Evolutionary conservation across 2,329 filamentous ascomycete species (phyloP), one percentile per base, ranked within the genome.

Genomic region (Aureobasidium sp.): DNA sequence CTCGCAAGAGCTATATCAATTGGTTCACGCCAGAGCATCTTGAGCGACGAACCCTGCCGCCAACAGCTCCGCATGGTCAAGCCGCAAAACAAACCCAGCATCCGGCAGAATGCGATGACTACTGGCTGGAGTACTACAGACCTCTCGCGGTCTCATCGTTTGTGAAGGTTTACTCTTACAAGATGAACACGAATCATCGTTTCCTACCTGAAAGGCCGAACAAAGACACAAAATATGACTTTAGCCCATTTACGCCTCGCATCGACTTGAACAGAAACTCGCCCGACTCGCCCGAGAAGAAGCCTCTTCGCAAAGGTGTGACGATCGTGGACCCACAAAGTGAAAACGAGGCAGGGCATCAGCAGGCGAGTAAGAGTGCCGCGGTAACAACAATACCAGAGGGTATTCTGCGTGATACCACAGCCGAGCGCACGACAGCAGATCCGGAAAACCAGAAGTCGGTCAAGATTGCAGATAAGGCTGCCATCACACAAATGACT

Each of bases 71-170:
- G 25, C 71, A 22, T 51, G n/a, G 15, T 9, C 41, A 57, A 25
- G n/a, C 17, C n/a, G 9, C 41, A 39, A 31, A 29, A 36, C 22
- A 34, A 31, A 25, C 20, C 17, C 44, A 42, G 27, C 14, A 51
- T 31, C 22, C 45, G 17, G 42, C 64, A 65, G 41, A 65, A 72
- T 91, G 90, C 64, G 93, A 97, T 71, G 91, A 97, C 73, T 99
- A 96, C 74, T 99, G 94, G 94, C 80, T 94, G 8, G 94, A 99
- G 72, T 97, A 97, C 73, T 99, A 99, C 72, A 86, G 92, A 15
- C 94, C 94, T 0, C 82, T 90, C 8, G 90, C 89, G 0, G 77
- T 97, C 1, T 96, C 94, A 0, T 94, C 91, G 0, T 91, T 97
- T 67, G 83, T 87, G 15, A 99, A 97, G 72, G 89, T 97, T 72